Evolutionary conservation across 75 land plant species (phyloP).

Genomic region (Selaginella tamariscina): DNA sequence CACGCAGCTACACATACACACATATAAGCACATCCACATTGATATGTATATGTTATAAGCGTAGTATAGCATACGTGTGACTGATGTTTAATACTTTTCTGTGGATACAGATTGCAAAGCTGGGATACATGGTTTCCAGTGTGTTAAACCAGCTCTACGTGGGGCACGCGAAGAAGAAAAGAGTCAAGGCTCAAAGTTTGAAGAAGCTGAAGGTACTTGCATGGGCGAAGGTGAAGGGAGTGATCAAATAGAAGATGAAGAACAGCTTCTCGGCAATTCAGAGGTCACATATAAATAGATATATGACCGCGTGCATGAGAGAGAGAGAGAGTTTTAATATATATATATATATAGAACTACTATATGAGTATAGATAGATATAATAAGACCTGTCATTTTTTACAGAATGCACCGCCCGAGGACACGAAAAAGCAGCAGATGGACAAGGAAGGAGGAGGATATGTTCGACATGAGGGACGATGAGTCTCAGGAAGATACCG

Average conservation of each 20-base stretch:
- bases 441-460: slow-evolving; percentile 55
- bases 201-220: too few species aligned
- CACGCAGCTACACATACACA: not conserved
- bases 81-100: not conserved
- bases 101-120: slow-evolving; percentile 5
- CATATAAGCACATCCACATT: too few species aligned
- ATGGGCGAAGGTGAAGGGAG: slow-evolving; percentile 86
- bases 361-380: not conserved
- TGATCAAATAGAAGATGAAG: slow-evolving; percentile 82
- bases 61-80: not conserved
- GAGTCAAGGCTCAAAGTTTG: slow-evolving; percentile 17
- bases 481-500: slow-evolving; percentile 48
- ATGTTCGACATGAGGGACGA: slow-evolving; percentile 60
- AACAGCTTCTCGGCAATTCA: slow-evolving; percentile 64
- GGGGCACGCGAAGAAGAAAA: slow-evolving; percentile 28
- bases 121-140: slow-evolving; percentile 39
- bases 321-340: slow-evolving; percentile 6
- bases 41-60: not conserved
- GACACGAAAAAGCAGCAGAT: too few species aligned
- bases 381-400: not conserved
- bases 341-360: slow-evolving; percentile 13
- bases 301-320: not conserved
- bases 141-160: slow-evolving; percentile 46
- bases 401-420: too few species aligned
- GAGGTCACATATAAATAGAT: too few species aligned